Evolutionary conservation across 1,139 yeast species (phyloP).

Genomic region (Geotrichum cucujoidarum): DNA sequence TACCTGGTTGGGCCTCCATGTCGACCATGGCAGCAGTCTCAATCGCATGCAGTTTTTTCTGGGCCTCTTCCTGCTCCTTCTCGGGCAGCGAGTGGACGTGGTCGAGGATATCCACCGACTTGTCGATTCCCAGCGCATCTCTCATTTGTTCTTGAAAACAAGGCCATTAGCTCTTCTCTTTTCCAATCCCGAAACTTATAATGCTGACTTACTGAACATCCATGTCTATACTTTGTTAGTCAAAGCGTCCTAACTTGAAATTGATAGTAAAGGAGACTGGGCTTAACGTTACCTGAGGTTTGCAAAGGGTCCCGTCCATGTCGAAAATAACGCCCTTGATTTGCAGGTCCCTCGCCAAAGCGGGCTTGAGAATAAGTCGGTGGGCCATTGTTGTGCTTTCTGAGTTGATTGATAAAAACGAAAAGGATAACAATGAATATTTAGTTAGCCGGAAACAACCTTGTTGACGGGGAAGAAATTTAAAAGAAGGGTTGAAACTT

Average conservation of each 20-base stretch:
- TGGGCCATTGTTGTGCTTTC: too few species aligned
- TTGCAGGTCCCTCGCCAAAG: constrained; percentile 33
- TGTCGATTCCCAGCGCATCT: constrained; percentile 48
- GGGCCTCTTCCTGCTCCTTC: constrained; percentile 43
- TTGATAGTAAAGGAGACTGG: neutral
- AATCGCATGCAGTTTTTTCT: constrained; percentile 44
- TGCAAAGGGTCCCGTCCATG: constrained; percentile 65
- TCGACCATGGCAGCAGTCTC: constrained; percentile 55
- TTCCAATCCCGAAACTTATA: too few species aligned
- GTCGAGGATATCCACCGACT: constrained; percentile 47
- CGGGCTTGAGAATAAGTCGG: constrained; percentile 36
- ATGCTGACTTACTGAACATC: constrained; percentile 54
- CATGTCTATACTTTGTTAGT: constrained; percentile 40
- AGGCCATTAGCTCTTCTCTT: too few species aligned
- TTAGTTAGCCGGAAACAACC: too few species aligned
- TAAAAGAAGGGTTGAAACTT: too few species aligned
- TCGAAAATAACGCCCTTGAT: constrained; percentile 56
- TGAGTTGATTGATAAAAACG: too few species aligned
- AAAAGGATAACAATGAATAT: too few species aligned
- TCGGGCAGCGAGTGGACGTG: constrained; percentile 44
- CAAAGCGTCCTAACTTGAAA: neutral
- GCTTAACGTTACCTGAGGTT: constrained; percentile 46
- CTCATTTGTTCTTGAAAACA: constrained; percentile 48
- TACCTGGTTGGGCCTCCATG: constrained; percentile 53
- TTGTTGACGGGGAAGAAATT: too few species aligned